Percentiles rank a stretch among this genome's conserved stretches.
Conservation (phyloP, 305 asterid genomes). For the Rubia peregrina region DNA sequence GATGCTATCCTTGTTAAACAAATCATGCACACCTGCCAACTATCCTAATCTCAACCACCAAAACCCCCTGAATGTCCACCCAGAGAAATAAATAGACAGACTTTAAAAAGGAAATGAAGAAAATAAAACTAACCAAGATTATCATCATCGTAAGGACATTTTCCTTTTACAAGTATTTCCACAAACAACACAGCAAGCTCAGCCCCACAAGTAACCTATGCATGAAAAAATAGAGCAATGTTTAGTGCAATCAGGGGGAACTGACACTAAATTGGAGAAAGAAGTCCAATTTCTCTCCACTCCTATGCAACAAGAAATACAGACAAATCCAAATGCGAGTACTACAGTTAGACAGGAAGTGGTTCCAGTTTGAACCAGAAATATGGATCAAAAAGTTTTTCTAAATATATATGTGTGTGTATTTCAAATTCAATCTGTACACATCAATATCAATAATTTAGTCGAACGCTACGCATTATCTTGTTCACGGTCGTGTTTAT, state of each 20-base stretch:
- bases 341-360: neutral
- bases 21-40: neutral
- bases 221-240: constrained; percentile 3
- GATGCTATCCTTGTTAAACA: neutral
- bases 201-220: constrained; percentile 83
- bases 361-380: neutral
- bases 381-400: no score
- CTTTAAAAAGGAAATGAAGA: neutral
- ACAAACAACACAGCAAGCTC: constrained; percentile 86
- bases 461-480: neutral
- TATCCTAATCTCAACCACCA: neutral
- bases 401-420: no score
- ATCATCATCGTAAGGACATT: constrained; percentile 50
- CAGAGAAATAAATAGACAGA: neutral
- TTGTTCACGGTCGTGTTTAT: neutral
- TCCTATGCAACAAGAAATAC: neutral
- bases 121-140: constrained; percentile 56
- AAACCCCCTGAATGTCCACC: neutral
- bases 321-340: neutral
- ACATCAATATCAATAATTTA: neutral
- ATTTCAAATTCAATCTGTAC: neutral
- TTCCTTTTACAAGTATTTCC: constrained; percentile 79
- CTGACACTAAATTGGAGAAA: neutral
- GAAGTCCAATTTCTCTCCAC: neutral
- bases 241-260: neutral